phyloP scores from a whole-genome alignment of 257 asterid species.

The Solanum pinnatisectum region DNA sequence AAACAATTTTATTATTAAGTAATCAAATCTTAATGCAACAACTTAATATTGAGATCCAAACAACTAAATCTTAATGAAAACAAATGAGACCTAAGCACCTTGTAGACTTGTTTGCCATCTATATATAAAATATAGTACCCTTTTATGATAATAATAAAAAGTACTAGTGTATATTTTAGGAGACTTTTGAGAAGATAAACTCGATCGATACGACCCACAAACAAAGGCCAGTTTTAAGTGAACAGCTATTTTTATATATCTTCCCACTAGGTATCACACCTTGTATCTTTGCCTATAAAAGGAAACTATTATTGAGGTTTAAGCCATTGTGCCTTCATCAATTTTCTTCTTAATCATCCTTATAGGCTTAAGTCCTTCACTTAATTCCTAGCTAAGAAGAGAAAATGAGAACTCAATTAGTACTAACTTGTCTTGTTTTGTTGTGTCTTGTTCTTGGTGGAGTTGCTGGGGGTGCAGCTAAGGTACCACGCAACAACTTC shows the following conservation, averaged over 20 bases:
- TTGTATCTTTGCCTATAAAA: background rate
- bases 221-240: background rate
- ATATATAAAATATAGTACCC: no score
- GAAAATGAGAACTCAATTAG: background rate
- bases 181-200: background rate
- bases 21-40: background rate
- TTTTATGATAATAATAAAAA: background rate
- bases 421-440: background rate
- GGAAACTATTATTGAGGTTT: background rate
- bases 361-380: background rate
- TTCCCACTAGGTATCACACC: background rate
- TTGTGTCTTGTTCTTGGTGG: background rate
- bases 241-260: background rate
- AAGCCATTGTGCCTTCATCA: background rate
- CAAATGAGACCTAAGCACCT: background rate
- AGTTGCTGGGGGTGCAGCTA: background rate
- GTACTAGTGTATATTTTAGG: background rate
- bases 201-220: background rate
- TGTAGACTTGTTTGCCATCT: background rate
- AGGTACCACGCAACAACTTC: background rate
- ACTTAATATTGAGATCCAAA: no score
- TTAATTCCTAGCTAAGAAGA: background rate
- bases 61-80: background rate
- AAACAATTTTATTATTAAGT: no score
- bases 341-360: background rate